Percentiles rank a stretch among this genome's conserved stretches.
Conservation (phyloP, 345 rosid species). For the Gossypium rotundifolium region DNA sequence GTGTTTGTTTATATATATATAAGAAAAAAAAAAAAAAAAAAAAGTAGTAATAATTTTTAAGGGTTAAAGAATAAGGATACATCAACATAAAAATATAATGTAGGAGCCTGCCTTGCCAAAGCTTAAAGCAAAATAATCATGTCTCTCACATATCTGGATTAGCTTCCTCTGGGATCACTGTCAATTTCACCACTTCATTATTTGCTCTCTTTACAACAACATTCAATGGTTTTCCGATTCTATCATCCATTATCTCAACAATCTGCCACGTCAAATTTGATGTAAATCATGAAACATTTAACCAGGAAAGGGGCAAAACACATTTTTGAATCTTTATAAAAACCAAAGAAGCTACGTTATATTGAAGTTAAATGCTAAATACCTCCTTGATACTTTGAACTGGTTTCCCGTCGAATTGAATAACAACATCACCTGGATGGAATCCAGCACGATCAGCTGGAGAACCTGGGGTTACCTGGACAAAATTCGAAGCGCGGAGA, state of each 20-base stretch:
- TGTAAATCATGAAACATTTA: no score
- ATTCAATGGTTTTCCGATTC: slow-evolving; percentile 47
- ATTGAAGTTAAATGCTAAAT: neutral
- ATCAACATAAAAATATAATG: neutral
- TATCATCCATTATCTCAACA: slow-evolving; percentile 61
- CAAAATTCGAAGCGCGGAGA: neutral
- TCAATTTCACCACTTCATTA: slow-evolving; percentile 30
- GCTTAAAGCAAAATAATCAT: neutral
- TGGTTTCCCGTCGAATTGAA: slow-evolving; percentile 67
- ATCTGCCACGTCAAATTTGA: slow-evolving; percentile 35
- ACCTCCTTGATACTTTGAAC: slow-evolving; percentile 78
- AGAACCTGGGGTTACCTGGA: slow-evolving; percentile 82
- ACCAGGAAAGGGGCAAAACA: neutral
- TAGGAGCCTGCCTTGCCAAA: neutral
- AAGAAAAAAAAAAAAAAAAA: no score
- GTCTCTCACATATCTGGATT: slow-evolving; percentile 47
- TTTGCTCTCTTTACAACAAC: slow-evolving; percentile 61
- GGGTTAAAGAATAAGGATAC: neutral
- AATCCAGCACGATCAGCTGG: slow-evolving; percentile 88
- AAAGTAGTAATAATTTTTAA: neutral
- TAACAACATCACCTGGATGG: slow-evolving; percentile 73
- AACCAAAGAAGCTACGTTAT: neutral
- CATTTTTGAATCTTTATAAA: neutral
- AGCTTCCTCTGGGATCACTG: slow-evolving; percentile 76
- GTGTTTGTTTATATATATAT: neutral